Conservation (phyloP, 23 red algal species). For the Gracilaria gracilis region DNA sequence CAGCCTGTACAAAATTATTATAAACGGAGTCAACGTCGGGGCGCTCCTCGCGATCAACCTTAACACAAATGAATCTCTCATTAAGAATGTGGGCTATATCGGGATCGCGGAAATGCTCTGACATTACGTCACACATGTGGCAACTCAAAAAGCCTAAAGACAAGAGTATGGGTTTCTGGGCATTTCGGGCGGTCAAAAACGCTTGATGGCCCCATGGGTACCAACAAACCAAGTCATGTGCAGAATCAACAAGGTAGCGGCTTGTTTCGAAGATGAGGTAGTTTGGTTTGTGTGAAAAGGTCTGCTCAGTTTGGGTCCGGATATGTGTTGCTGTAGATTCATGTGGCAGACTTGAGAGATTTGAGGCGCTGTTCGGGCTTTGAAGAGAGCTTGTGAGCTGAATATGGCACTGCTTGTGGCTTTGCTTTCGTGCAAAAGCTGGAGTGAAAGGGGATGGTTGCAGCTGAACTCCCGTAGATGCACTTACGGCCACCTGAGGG, state of each 20-base stretch:
- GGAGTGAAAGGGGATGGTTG: neutral
- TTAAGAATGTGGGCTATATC: constrained; percentile 73
- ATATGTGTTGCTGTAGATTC: neutral
- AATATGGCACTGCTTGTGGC: neutral
- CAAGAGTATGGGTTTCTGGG: constrained; percentile 79
- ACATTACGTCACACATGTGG: constrained; percentile 83
- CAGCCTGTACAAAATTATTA: constrained; percentile 78
- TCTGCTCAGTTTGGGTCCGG: neutral
- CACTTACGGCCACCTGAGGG: neutral
- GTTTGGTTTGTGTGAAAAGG: constrained; percentile 13
- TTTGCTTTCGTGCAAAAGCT: neutral
- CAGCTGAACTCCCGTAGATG: neutral
- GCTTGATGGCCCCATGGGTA: constrained; percentile 81
- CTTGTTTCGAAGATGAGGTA: constrained; percentile 70
- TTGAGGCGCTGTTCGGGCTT: neutral
- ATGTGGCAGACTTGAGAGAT: neutral
- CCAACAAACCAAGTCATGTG: constrained; percentile 77
- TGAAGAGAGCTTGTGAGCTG: neutral
- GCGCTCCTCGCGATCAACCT: constrained; percentile 87
- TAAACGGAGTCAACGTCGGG: constrained; percentile 89
- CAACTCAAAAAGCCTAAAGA: constrained; percentile 83
- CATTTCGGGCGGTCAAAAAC: constrained; percentile 55
- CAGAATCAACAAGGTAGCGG: constrained; percentile 76
- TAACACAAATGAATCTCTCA: constrained; percentile 69
- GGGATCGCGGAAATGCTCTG: constrained; percentile 71